phyloP scores from a whole-genome alignment of 1,139 yeast species.

The Zygosaccharomyces pseudobailii region DNA sequence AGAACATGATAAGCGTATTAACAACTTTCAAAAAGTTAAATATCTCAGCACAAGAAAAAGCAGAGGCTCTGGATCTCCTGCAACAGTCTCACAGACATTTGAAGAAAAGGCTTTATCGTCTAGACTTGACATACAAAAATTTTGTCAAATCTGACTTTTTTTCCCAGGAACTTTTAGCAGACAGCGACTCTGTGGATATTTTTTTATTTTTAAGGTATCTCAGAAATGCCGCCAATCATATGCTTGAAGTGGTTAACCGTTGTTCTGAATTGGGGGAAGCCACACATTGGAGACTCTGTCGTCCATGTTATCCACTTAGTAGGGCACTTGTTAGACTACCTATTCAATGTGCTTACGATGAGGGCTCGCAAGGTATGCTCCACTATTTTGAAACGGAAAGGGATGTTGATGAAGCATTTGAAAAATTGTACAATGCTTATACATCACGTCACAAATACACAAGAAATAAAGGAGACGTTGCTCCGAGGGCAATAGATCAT shows the following conservation, averaged over 20 bases:
- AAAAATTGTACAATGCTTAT: slow-evolving; percentile 39
- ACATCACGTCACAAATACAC: slow-evolving; percentile 36
- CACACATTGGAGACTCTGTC: slow-evolving; percentile 33
- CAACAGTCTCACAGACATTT: slow-evolving; percentile 16
- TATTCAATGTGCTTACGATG: slow-evolving; percentile 41
- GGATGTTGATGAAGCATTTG: slow-evolving; percentile 48
- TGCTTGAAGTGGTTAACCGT: slow-evolving; percentile 22
- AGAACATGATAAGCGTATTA: slow-evolving; percentile 24
- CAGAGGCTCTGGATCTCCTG: slow-evolving; percentile 11
- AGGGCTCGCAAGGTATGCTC: slow-evolving; percentile 43
- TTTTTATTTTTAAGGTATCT: slow-evolving; percentile 37
- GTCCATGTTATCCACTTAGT: slow-evolving; percentile 39
- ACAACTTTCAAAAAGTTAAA: slow-evolving; percentile 11
- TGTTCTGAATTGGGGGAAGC: slow-evolving; percentile 19
- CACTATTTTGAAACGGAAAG: slow-evolving; percentile 40
- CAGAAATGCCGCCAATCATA: slow-evolving; percentile 36
- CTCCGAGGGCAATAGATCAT: slow-evolving; percentile 38
- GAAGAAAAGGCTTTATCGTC: slow-evolving; percentile 27
- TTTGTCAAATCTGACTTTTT: slow-evolving; percentile 36
- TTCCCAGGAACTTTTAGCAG: slow-evolving; percentile 33
- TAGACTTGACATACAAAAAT: slow-evolving; percentile 35
- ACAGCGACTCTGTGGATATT: slow-evolving; percentile 34
- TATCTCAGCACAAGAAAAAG: slow-evolving; percentile 3
- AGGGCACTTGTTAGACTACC: slow-evolving; percentile 42
- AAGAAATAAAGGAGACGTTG: slow-evolving; percentile 9